These are phyloP conservation scores for Phytophthora pini DNA, from an alignment of 352 stramenopile species.

Conservation along the genomic window DNA sequence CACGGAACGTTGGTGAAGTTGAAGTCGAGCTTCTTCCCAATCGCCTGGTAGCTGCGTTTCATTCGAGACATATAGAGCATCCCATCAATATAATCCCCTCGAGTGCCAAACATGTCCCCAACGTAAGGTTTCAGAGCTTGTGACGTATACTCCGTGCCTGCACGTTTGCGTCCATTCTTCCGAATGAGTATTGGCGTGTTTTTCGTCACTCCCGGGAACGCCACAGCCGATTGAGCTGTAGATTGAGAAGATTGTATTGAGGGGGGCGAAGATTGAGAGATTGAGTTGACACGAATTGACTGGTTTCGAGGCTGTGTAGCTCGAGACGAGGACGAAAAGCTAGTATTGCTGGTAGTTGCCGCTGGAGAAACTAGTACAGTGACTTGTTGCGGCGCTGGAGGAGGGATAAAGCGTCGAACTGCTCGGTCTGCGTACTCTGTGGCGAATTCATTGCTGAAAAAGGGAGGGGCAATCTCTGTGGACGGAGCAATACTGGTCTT, in stretches of 20 bases:
- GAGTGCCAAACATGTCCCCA: conserved; percentile 82
- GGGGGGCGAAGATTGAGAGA: conserved; percentile 3
- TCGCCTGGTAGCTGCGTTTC: conserved; percentile 69
- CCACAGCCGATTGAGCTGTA: background rate
- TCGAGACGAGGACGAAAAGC: conserved; percentile 4
- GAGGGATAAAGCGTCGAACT: conserved; percentile 18
- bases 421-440: conserved; percentile 67
- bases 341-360: background rate
- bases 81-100: conserved; percentile 85
- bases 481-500: conserved; percentile 40
- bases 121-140: conserved; percentile 70
- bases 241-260: conserved; percentile 6
- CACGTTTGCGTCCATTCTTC: conserved; percentile 61
- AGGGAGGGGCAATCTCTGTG: conserved; percentile 7
- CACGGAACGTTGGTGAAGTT: conserved; percentile 18
- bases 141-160: conserved; percentile 35
- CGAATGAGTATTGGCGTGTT: conserved; percentile 27
- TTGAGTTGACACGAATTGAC: conserved; percentile 15
- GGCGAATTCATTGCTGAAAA: conserved; percentile 67
- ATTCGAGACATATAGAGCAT: conserved; percentile 91
- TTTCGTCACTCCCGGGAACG: conserved; percentile 21
- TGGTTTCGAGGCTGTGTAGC: conserved; percentile 2
- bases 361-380: background rate
- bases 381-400: conserved; percentile 9
- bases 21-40: conserved; percentile 28